These are phyloP conservation scores for Euphorbia celastroides DNA, from an alignment of 441 rosid genomes.

Conservation along the genomic window DNA sequence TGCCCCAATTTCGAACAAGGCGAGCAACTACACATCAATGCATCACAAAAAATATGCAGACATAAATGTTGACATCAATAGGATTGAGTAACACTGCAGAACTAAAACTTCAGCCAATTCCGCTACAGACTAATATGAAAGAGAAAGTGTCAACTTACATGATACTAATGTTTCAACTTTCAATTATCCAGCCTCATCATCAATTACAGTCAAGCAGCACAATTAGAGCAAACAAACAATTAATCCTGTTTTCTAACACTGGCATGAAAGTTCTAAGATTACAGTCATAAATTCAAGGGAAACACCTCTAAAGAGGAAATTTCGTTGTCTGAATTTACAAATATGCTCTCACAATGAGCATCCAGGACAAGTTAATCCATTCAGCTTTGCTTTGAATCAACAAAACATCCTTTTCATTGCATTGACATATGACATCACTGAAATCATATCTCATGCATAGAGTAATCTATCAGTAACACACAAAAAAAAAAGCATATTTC, in stretches of 20 bases:
- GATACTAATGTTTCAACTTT: neutral
- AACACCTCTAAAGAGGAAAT: neutral
- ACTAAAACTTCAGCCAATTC: neutral
- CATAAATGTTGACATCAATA: neutral
- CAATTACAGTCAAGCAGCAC: neutral
- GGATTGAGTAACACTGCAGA: neutral
- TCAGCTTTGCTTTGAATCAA: neutral
- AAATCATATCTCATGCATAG: too few relatives aligned
- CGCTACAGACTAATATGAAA: neutral
- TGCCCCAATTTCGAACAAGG: too few relatives aligned
- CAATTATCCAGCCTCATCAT: neutral
- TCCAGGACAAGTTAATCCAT: constrained; percentile 1
- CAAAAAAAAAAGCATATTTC: neutral
- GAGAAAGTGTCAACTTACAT: neutral
- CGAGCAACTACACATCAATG: neutral
- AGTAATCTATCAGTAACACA: neutral
- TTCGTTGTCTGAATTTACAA: neutral
- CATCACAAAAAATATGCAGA: neutral
- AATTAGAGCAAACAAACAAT: neutral
- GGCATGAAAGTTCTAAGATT: neutral
- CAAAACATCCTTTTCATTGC: neutral
- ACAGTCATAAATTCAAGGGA: neutral
- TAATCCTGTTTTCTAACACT: neutral
- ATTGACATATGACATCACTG: too few relatives aligned
- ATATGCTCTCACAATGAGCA: neutral